Evolutionary conservation across 352 stramenopile genomes (phyloP).

Genomic region (Phytophthora quininea): DNA sequence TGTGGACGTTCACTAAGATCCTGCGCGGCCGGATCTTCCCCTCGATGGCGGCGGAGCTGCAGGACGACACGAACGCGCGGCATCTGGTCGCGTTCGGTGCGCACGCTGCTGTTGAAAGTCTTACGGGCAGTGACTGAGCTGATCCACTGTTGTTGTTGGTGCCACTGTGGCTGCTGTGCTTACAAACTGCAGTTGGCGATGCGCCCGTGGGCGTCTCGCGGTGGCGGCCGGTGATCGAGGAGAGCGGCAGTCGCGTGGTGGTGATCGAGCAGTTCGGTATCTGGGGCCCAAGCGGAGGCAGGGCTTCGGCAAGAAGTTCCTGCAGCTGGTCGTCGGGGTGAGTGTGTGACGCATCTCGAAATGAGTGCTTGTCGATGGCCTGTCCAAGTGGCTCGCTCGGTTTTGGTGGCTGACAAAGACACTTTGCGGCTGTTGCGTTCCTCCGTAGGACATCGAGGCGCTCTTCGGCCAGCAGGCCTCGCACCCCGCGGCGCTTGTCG

Average conservation of each 20-base stretch:
- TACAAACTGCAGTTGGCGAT: slow-evolving; percentile 60
- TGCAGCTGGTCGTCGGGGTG: slow-evolving; percentile 62
- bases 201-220: slow-evolving; percentile 62
- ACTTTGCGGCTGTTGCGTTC: slow-evolving; percentile 10
- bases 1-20: slow-evolving; percentile 64
- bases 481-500: slow-evolving; percentile 42
- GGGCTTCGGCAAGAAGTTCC: slow-evolving; percentile 57
- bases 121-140: slow-evolving; percentile 8
- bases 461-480: slow-evolving; percentile 38
- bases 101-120: slow-evolving; percentile 14
- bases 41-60: slow-evolving; percentile 25
- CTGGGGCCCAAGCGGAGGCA: slow-evolving; percentile 53
- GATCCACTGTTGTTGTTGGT: slow-evolving; percentile 6
- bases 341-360: neutral
- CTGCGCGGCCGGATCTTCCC: slow-evolving; percentile 60
- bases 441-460: slow-evolving; percentile 54
- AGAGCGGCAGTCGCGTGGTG: slow-evolving; percentile 48
- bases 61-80: slow-evolving; percentile 43
- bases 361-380: neutral
- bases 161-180: neutral
- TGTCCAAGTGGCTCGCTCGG: neutral
- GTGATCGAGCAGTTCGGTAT: slow-evolving; percentile 71
- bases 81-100: slow-evolving; percentile 74
- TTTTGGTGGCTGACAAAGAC: slow-evolving; percentile 4
- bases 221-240: slow-evolving; percentile 47